phyloP scores from a whole-genome alignment of 345 rosid species.

The Physaria fendleri region DNA sequence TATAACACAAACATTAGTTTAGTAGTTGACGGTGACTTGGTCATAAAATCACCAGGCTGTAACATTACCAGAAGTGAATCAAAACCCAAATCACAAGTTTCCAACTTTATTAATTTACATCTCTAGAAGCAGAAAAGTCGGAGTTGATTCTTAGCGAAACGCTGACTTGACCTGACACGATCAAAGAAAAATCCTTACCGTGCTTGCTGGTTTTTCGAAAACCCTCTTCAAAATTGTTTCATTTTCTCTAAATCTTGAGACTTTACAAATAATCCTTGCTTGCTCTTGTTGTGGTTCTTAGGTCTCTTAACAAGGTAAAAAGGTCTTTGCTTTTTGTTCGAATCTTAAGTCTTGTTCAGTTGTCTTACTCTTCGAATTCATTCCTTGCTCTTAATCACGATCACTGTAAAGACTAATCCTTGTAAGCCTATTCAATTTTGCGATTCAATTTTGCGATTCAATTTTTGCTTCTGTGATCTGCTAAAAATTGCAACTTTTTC shows the following conservation, averaged over 20 bases:
- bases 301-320: conserved; percentile 1
- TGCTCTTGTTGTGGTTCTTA: background rate
- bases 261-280: conserved; percentile 14
- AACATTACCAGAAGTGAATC: background rate
- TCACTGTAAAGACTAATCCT: background rate
- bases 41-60: conserved; percentile 12
- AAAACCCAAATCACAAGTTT: conserved; percentile 27
- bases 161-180: conserved; percentile 7
- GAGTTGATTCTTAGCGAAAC: conserved; percentile 11
- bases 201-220: background rate
- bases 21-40: conserved; percentile 16
- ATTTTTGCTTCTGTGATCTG: background rate
- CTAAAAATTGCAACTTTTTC: background rate
- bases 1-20: background rate
- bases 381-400: background rate
- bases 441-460: background rate
- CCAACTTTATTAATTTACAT: background rate
- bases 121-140: conserved; percentile 19
- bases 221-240: conserved; percentile 2
- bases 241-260: background rate
- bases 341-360: background rate
- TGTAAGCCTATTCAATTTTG: background rate
- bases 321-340: background rate
- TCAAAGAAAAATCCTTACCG: conserved; percentile 10
- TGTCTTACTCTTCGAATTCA: background rate